These are phyloP conservation scores for Sporisorium iseilematis-ciliati DNA, from an alignment of 1,284 basidiomycete species.

Conservation along the genomic window DNA sequence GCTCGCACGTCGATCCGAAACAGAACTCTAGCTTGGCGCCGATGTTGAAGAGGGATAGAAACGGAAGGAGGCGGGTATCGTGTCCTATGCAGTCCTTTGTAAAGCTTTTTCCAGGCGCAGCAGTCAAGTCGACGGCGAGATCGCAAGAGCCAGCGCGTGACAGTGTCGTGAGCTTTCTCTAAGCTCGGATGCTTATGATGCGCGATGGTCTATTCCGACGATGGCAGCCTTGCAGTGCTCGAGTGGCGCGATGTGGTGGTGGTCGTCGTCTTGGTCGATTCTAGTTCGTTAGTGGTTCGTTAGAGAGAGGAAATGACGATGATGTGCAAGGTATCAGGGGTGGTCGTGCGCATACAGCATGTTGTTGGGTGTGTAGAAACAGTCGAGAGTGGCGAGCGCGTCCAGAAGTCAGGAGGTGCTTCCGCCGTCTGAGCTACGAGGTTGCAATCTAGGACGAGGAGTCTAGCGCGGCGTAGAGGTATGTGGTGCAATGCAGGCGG, in stretches of 20 bases:
- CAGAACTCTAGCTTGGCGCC: not conserved
- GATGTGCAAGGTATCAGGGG: not conserved
- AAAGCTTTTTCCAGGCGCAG: not conserved
- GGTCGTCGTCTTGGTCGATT: not conserved
- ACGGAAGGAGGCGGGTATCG: not conserved
- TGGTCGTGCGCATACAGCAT: not conserved
- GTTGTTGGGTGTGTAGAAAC: too few relatives aligned
- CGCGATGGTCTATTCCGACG: not conserved
- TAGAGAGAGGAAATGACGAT: not conserved
- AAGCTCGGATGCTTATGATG: not conserved
- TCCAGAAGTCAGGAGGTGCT: too few relatives aligned
- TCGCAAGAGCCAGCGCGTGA: not conserved
- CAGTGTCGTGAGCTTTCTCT: not conserved
- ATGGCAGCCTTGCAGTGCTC: not conserved
- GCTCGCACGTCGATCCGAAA: not conserved
- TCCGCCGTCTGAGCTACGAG: too few relatives aligned
- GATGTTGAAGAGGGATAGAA: not conserved
- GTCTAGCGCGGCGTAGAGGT: too few relatives aligned
- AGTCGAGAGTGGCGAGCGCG: too few relatives aligned
- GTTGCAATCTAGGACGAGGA: too few relatives aligned
- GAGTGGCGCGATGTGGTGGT: not conserved
- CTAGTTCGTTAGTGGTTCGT: constrained; percentile 2
- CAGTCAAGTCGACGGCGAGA: not conserved
- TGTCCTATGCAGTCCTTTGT: not conserved
- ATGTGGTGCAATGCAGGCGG: too few relatives aligned